A percentile compares a stretch with the other conserved stretches of the same genome.
Evolutionary conservation across 1,139 yeast genomes (phyloP).

Genomic region (Pichia sp.): DNA sequence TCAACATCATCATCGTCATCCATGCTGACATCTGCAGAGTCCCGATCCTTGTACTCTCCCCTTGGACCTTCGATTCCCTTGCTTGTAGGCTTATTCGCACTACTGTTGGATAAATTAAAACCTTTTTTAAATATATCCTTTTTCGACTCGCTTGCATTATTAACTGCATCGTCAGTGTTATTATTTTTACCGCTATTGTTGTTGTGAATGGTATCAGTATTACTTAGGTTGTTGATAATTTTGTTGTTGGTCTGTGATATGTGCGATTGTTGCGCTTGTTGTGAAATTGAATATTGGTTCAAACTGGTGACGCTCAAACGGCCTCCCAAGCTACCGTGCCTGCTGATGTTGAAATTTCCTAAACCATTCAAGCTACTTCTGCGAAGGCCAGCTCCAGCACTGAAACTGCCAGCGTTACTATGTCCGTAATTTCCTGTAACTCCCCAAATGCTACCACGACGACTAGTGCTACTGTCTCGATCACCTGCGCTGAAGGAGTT

Average conservation of each 20-base stretch:
- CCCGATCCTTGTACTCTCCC: constrained; percentile 7
- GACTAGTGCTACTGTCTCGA: constrained; percentile 10
- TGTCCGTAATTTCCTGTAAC: neutral
- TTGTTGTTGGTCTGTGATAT: too few relatives aligned
- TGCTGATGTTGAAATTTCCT: constrained; percentile 7
- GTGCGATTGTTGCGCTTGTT: constrained; percentile 3
- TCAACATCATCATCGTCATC: neutral
- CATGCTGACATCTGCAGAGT: constrained; percentile 1
- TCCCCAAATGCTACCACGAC: constrained; percentile 16
- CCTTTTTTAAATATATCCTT: constrained; percentile 20
- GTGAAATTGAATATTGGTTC: constrained; percentile 16
- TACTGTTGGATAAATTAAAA: constrained; percentile 13
- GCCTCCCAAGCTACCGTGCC: constrained; percentile 12
- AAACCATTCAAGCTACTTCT: constrained; percentile 12
- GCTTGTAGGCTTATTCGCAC: neutral
- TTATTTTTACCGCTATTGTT: neutral
- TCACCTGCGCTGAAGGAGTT: constrained; percentile 1
- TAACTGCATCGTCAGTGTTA: neutral
- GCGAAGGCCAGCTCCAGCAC: constrained; percentile 2
- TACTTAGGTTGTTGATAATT: neutral
- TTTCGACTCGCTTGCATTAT: constrained; percentile 2
- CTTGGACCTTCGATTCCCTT: constrained; percentile 6
- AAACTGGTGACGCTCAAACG: constrained; percentile 17
- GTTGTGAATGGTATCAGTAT: constrained; percentile 1
- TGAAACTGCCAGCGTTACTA: constrained; percentile 9